These are phyloP conservation scores for Terfezia boudieri DNA, from an alignment of 495 filamentous ascomycete genomes.

Conservation along the genomic window DNA sequence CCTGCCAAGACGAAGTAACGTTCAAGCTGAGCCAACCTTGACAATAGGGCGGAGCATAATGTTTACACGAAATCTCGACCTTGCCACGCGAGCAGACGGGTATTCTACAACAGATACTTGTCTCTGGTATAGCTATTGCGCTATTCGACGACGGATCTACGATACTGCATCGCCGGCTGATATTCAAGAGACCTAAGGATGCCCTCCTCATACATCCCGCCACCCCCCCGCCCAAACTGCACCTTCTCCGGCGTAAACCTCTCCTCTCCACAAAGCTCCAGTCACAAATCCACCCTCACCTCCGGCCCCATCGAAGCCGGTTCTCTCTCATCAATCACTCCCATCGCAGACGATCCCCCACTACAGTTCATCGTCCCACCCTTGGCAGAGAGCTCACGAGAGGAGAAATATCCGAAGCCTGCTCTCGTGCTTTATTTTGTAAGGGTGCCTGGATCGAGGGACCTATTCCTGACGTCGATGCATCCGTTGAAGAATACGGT, in stretches of 20 bases:
- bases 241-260: background rate
- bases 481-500: conserved; percentile 74
- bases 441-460: conserved; percentile 57
- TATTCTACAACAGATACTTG: too few species aligned
- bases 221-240: background rate
- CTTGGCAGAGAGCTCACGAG: background rate
- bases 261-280: background rate
- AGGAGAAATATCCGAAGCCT: conserved; percentile 21
- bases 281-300: background rate
- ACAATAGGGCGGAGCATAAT: too few species aligned
- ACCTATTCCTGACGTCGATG: conserved; percentile 81
- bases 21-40: too few species aligned
- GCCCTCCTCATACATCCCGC: background rate
- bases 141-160: too few species aligned
- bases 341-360: conserved; percentile 68
- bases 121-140: too few species aligned
- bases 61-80: too few species aligned
- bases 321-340: conserved; percentile 58
- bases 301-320: conserved; percentile 31
- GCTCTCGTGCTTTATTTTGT: conserved; percentile 74
- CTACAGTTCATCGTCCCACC: conserved; percentile 51
- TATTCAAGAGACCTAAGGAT: too few species aligned
- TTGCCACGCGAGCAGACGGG: too few species aligned
- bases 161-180: too few species aligned
- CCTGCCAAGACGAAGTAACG: too few species aligned